Evolutionary conservation across 257 asterid genomes (phyloP), one percentile per base, ranked within the genome.

Genomic region (Nemophila menziesii): DNA sequence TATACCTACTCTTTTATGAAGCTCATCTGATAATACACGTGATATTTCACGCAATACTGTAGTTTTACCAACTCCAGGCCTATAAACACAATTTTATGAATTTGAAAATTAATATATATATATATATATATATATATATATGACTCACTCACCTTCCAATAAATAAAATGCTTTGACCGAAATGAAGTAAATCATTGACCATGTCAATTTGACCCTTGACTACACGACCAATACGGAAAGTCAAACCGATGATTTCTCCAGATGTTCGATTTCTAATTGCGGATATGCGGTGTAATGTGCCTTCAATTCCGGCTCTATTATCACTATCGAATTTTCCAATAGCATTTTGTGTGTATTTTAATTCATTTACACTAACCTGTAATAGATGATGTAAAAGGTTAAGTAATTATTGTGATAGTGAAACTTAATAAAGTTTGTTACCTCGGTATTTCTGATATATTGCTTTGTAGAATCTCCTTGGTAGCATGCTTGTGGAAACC

Each of bases 61-160:
- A 38, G 94, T 79, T 53, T 83, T 83, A 40, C 94, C 94, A 22
- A 80, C 70, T 54, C 89, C 92, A 57, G 94, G 92, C 71, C 94
- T 79, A 82, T 14, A 39, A 18, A 45, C 7, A 6, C 8, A 17
- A 15, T 21, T 42, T 29, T 13, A 51, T 38, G 43, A 47, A 38
- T 36, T 5, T 2, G 11, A 19, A 17, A 50, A 40, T 3, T 9
- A 12, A 0, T 11, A n/a, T n/a, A n/a, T n/a, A n/a, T n/a, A n/a
- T n/a, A n/a, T n/a, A n/a, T n/a, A n/a, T n/a, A n/a, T n/a, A n/a
- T n/a, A n/a, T n/a, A n/a, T n/a, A n/a, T n/a, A n/a, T 24, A 24
- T 4, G 33, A 24, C 33, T 24, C 33, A 54, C 72, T 76, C 60
- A 78, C 94, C 87, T 66, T 67, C 94, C 92, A 33, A 83, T 56